phyloP scores from a whole-genome alignment of 176 grass and related monocot genomes.

The Hsuehochloa calcarea region DNA sequence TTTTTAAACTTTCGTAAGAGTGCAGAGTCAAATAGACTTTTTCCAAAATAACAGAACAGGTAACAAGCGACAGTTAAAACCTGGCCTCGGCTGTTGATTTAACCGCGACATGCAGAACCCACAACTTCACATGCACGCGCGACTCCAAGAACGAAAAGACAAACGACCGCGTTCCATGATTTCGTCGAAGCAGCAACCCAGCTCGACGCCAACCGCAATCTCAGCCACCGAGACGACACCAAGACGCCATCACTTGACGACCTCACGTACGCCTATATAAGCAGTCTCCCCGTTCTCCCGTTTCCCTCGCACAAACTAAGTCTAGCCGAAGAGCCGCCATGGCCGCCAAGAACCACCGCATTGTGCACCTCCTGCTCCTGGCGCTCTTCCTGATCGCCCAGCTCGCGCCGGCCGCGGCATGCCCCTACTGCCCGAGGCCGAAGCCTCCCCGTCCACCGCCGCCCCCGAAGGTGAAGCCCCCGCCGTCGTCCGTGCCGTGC shows the following conservation, averaged over 20 bases:
- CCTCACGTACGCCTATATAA: constrained; percentile 46
- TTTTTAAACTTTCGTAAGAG: too few relatives aligned
- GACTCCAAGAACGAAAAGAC: constrained; percentile 19
- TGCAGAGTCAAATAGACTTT: too few relatives aligned
- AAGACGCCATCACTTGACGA: not conserved
- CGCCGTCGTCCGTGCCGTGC: constrained; percentile 31
- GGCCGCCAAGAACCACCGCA: constrained; percentile 26
- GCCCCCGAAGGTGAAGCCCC: constrained; percentile 21
- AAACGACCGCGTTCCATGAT: not conserved
- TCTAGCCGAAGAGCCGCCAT: not conserved
- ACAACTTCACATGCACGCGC: not conserved
- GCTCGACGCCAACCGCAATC: constrained; percentile 40
- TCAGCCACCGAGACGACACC: not conserved
- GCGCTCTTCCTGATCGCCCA: constrained; percentile 16
- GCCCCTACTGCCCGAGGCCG: constrained; percentile 52
- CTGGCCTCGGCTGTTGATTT: not conserved
- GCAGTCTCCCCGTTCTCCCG: not conserved
- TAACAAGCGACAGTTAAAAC: not conserved
- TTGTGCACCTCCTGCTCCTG: constrained; percentile 22
- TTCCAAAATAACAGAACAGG: not conserved
- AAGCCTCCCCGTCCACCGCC: constrained; percentile 18
- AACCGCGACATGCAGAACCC: constrained; percentile 12
- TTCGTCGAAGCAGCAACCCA: not conserved
- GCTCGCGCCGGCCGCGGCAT: constrained; percentile 40
- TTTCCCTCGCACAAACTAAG: constrained; percentile 12